Evolutionary conservation across 345 rosid genomes (phyloP).

Genomic region (Psidium friedrichsthalianum): DNA sequence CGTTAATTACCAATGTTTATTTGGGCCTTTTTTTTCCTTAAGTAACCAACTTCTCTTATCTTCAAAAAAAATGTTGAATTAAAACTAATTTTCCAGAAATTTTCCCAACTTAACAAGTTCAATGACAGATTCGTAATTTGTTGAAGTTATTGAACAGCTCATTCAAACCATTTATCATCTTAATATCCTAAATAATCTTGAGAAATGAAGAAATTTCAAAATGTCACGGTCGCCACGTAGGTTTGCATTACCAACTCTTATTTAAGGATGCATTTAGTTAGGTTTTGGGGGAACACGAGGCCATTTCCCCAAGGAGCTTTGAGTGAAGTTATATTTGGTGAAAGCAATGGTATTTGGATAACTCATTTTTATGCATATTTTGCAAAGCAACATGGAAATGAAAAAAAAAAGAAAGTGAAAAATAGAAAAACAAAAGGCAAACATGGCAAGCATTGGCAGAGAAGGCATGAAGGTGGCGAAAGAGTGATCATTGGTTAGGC

Average conservation of each 20-base stretch:
- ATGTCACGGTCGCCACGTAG: too few relatives aligned
- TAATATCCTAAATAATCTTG: background rate
- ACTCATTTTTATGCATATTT: background rate
- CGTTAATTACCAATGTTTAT: background rate
- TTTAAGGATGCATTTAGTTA: background rate
- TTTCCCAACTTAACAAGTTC: background rate
- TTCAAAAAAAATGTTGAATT: background rate
- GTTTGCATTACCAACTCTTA: too few relatives aligned
- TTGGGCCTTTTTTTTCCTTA: background rate
- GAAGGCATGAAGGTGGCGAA: background rate
- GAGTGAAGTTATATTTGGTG: background rate
- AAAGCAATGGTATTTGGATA: background rate
- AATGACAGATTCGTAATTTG: background rate
- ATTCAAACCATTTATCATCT: too few relatives aligned
- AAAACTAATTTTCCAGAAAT: background rate
- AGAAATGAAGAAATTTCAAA: background rate
- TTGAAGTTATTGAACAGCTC: too few relatives aligned
- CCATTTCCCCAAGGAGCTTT: background rate
- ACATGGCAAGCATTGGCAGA: background rate
- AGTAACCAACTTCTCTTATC: background rate
- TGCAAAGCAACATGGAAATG: background rate
- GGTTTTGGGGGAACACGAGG: background rate
- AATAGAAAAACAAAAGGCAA: too few relatives aligned
- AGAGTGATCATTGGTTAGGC: background rate
- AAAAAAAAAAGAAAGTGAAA: background rate